These are phyloP conservation scores for Saccharomycopsis capsularis DNA, from an alignment of 805 yeast species.

Conservation along the genomic window DNA sequence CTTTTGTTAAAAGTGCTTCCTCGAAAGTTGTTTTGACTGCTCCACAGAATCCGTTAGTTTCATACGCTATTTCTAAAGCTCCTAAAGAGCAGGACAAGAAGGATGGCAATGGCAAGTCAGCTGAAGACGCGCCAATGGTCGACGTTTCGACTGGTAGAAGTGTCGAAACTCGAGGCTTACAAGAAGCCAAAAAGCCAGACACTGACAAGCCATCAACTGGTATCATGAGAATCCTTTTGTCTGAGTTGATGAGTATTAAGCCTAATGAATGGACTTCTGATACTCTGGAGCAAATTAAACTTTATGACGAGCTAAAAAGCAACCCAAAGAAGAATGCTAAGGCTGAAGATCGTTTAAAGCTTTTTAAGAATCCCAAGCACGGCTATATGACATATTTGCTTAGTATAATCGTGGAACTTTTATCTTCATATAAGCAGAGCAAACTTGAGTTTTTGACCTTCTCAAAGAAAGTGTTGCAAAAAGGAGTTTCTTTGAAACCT, in stretches of 20 bases:
- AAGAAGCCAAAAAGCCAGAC: constrained; percentile 17
- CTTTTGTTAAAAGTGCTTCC: constrained; percentile 27
- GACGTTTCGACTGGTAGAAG: not conserved
- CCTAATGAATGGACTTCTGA: constrained; percentile 29
- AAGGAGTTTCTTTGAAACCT: constrained; percentile 46
- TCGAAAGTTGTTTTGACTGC: not conserved
- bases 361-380: constrained; percentile 49
- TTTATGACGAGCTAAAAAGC: constrained; percentile 21
- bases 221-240: constrained; percentile 53
- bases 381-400: constrained; percentile 63
- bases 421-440: constrained; percentile 72
- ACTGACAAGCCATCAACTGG: constrained; percentile 37
- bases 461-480: constrained; percentile 44
- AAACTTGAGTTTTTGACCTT: constrained; percentile 78
- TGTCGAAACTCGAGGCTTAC: not conserved
- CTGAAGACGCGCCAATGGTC: not conserved
- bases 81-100: not conserved
- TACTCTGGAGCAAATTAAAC: constrained; percentile 22
- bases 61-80: not conserved
- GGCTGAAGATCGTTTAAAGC: constrained; percentile 25
- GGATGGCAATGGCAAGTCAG: not conserved
- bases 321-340: constrained; percentile 25
- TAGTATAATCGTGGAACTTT: constrained; percentile 59
- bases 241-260: constrained; percentile 53
- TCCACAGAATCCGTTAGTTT: not conserved